Conservation (phyloP, 805 yeast genomes). For the Metschnikowia noctiluminum region DNA sequence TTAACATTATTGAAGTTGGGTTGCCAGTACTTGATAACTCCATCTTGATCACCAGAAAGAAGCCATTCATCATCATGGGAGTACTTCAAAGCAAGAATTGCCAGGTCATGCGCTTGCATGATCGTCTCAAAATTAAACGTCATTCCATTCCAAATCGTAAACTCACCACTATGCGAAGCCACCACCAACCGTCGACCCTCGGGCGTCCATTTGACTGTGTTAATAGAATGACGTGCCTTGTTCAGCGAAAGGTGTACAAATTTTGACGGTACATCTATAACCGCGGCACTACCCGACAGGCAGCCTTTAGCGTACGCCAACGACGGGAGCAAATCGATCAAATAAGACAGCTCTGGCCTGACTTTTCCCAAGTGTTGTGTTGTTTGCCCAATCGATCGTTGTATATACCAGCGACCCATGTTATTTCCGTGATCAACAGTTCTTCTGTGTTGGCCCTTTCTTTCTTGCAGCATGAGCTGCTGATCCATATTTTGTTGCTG, state of each 20-base stretch:
- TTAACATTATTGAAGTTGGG: conserved; percentile 96
- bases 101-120: conserved; percentile 97
- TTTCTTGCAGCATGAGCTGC: conserved; percentile 46
- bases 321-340: conserved; percentile 65
- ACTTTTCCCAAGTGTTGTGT: conserved; percentile 47
- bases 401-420: conserved; percentile 58
- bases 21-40: conserved; percentile 92
- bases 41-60: conserved; percentile 90
- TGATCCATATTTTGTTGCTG: conserved; percentile 39
- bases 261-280: conserved; percentile 67
- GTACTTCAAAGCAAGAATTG: conserved; percentile 75
- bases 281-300: conserved; percentile 34
- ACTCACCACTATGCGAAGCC: conserved; percentile 91
- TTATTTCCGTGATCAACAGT: conserved; percentile 78
- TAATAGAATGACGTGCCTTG: conserved; percentile 87
- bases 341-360: conserved; percentile 66
- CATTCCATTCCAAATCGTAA: conserved; percentile 94
- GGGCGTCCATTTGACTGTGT: conserved; percentile 93
- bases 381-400: conserved; percentile 44
- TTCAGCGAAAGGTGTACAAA: conserved; percentile 89
- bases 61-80: conserved; percentile 94
- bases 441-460: conserved; percentile 55
- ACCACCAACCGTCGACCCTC: conserved; percentile 89
- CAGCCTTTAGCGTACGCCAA: conserved; percentile 46
- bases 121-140: conserved; percentile 94